Base-by-base conservation (phyloP, 1,284 basidiomycete genomes). In the Melanopsichium pennsylvanicum region DNA sequence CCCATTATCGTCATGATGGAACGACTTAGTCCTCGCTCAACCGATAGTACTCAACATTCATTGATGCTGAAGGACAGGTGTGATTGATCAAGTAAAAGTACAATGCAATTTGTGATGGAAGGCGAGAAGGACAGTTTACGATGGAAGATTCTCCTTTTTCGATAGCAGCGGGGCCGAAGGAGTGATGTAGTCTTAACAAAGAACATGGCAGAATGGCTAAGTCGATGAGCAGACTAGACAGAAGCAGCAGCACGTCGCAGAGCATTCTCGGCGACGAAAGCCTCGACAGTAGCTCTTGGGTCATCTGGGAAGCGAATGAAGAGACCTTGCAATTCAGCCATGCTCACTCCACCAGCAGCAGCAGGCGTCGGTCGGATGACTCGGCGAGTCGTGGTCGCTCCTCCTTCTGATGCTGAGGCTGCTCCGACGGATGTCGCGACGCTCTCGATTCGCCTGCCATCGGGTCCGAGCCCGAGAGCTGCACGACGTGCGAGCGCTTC, bases 251-350 rank as follows among this genome's bases (percentile, higher is more conserved):
- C 35, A 22, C 60, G 38, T 31, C 48, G 27, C 7, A 21, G 29
- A 13, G 43, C 54, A 26, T 52, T 63, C 31, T 62, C 64, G 9
- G 19, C 26, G 13, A 58, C 22, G 33, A 75, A 76, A 1, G 75
- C 77, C 9, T 61, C 51, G 23, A 79, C 59, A n/a, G 79, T 75
- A 5, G 55, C 67, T 10, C 38, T 37, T 2, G 76, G 71, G 35
- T 78, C 70, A 19, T 78, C 74, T 2, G 78, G 75, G 47, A 74
- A 78, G 31, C 76, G 71, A 38, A 81, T 81, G 50, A 81, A 81
- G 18, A 79, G 74, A 21, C 79, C 79, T 37, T 81, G 79, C 49
- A 81, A 46, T 56, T 81, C 79, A 2, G 79, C 79, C 79, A 81
- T 81, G 48, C 76, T 79, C 13, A 81, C 76, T n/a, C 78, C 79